Conservation (phyloP, 495 filamentous ascomycete genomes). For the Evernia prunastri region DNA sequence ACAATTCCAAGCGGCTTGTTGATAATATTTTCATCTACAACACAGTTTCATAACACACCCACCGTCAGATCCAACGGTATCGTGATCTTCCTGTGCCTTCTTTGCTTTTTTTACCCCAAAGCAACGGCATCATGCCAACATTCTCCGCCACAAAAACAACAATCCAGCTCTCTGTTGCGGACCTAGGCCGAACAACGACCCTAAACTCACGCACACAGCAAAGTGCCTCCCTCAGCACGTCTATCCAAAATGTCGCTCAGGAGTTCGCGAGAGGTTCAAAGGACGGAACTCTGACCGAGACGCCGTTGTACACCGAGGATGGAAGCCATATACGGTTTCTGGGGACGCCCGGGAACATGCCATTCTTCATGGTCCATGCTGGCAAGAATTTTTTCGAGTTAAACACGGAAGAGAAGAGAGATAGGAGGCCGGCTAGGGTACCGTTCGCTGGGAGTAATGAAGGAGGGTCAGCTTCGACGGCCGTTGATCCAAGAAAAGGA, state of each 20-base stretch:
- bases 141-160: slow-evolving; percentile 21
- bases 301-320: slow-evolving; percentile 3
- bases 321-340: slow-evolving; percentile 26
- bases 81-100: neutral
- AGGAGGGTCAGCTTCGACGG: neutral
- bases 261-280: slow-evolving; percentile 8
- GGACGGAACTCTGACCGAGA: slow-evolving; percentile 16
- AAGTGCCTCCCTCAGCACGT: neutral
- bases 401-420: neutral
- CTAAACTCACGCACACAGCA: neutral
- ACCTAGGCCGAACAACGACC: slow-evolving; percentile 22
- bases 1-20: neutral
- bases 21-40: too few species aligned
- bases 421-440: neutral
- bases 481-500: neutral
- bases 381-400: slow-evolving; percentile 24
- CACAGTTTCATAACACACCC: neutral
- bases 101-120: neutral
- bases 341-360: slow-evolving; percentile 27
- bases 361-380: slow-evolving; percentile 31
- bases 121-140: slow-evolving; percentile 27
- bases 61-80: neutral
- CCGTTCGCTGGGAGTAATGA: neutral
- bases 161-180: slow-evolving; percentile 25
- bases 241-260: neutral